These are phyloP conservation scores for Eutrema japonicum DNA, from an alignment of 345 rosid genomes.

Conservation along the genomic window DNA sequence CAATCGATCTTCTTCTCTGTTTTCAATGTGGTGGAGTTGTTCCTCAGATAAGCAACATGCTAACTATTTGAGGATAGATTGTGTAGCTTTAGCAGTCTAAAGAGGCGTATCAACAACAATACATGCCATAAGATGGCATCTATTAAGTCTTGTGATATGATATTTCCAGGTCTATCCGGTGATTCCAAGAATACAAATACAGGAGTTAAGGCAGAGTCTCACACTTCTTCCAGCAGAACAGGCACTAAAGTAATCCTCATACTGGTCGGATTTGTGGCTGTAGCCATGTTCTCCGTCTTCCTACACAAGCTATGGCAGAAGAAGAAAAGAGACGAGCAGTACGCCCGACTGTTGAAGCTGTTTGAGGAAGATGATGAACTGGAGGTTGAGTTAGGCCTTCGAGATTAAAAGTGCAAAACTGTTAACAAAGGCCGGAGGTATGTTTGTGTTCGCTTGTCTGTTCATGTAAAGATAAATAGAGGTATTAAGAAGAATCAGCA, in stretches of 20 bases:
- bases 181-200: conserved; percentile 53
- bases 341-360: conserved; percentile 88
- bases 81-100: no score
- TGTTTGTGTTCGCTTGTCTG: conserved; percentile 19
- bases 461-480: conserved; percentile 11
- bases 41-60: conserved; percentile 8
- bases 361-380: conserved; percentile 99
- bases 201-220: conserved; percentile 46
- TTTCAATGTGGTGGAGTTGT: conserved; percentile 3
- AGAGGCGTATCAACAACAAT: no score
- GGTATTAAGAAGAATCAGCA: conserved; percentile 2
- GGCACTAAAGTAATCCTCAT: conserved; percentile 60
- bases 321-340: conserved; percentile 97
- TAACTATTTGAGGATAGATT: not conserved
- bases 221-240: conserved; percentile 51
- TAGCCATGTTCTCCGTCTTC: conserved; percentile 61
- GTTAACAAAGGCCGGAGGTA: conserved; percentile 18
- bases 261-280: conserved; percentile 54
- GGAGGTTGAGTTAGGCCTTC: conserved; percentile 94
- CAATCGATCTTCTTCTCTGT: conserved; percentile 22
- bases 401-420: conserved; percentile 51
- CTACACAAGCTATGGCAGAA: conserved; percentile 90
- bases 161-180: conserved; percentile 57
- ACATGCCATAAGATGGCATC: not conserved
- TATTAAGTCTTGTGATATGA: conserved; percentile 11